Conservation (phyloP, 148 eudicot genomes). For the Nepenthes gracilis region DNA sequence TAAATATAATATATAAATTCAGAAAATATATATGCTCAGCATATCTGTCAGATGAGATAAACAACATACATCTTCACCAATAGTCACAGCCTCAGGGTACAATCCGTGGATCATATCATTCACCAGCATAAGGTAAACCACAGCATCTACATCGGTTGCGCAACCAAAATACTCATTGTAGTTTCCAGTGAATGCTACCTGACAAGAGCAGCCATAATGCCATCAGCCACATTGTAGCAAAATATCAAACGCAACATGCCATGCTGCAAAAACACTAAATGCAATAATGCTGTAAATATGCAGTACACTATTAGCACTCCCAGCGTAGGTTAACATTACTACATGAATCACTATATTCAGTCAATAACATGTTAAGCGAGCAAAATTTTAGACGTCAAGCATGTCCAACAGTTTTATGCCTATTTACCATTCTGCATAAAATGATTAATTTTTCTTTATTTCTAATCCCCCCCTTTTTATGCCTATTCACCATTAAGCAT, state of each 20-base stretch:
- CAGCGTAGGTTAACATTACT: too few relatives aligned
- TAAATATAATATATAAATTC: too few relatives aligned
- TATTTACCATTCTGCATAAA: too few relatives aligned
- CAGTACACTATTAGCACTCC: too few relatives aligned
- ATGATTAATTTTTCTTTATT: too few relatives aligned
- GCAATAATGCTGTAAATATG: not conserved
- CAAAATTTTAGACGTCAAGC: too few relatives aligned
- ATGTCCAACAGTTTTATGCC: too few relatives aligned
- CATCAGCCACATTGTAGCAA: not conserved
- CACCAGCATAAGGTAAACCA: slow-evolving; percentile 91
- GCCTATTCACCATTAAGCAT: too few relatives aligned
- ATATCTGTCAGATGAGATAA: slow-evolving; percentile 8
- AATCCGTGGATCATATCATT: slow-evolving; percentile 94
- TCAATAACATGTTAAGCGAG: too few relatives aligned
- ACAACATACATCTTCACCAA: slow-evolving; percentile 92
- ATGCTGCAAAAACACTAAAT: not conserved
- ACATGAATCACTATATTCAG: too few relatives aligned
- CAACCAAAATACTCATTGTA: slow-evolving; percentile 84
- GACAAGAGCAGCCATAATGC: not conserved
- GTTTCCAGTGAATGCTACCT: slow-evolving; percentile 90
- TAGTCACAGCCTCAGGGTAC: slow-evolving; percentile 70
- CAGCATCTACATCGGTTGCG: slow-evolving; percentile 92
- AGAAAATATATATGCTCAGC: too few relatives aligned
- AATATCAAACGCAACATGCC: not conserved
- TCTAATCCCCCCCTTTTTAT: too few relatives aligned